Percentiles rank a stretch among this genome's conserved stretches.
phyloP scores from a whole-genome alignment of 805 yeast species.

The Lipomyces starkeyi region DNA sequence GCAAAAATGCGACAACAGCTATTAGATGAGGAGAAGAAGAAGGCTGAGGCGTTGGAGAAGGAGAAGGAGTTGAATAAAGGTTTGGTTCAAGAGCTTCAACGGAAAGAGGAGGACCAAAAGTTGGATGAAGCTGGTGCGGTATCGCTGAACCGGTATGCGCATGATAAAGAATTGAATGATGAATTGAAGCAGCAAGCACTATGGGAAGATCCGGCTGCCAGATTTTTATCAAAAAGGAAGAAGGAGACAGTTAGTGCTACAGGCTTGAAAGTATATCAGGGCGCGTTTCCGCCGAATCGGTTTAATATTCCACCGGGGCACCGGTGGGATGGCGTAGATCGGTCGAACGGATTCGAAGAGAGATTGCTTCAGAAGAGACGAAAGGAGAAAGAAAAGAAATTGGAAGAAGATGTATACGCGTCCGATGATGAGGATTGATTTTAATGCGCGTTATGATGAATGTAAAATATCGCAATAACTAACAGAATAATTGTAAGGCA shows the following conservation, averaged over 20 bases:
- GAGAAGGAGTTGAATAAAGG: slow-evolving; percentile 47
- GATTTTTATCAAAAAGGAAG: slow-evolving; percentile 49
- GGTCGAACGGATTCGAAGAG: slow-evolving; percentile 86
- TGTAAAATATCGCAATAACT: background rate
- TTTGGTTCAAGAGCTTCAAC: slow-evolving; percentile 49
- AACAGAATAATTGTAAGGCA: background rate
- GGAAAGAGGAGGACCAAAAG: slow-evolving; percentile 47
- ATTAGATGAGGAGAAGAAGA: slow-evolving; percentile 42
- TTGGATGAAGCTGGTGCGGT: slow-evolving; percentile 43
- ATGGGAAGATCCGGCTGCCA: slow-evolving; percentile 69
- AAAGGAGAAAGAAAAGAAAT: slow-evolving; percentile 36
- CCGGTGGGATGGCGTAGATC: slow-evolving; percentile 90
- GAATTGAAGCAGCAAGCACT: slow-evolving; percentile 46
- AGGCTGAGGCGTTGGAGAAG: slow-evolving; percentile 39
- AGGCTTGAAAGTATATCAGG: slow-evolving; percentile 64
- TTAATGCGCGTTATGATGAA: background rate
- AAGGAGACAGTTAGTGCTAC: slow-evolving; percentile 41
- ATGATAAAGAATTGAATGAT: slow-evolving; percentile 51
- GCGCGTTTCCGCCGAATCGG: slow-evolving; percentile 67
- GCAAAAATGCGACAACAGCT: slow-evolving; percentile 40
- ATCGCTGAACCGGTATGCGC: slow-evolving; percentile 46
- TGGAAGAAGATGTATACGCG: slow-evolving; percentile 35
- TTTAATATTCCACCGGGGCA: slow-evolving; percentile 78
- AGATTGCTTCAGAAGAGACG: slow-evolving; percentile 54
- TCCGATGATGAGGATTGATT: slow-evolving; percentile 27